These are phyloP conservation scores for Cylindrotheca closterium DNA, from an alignment of 108 stramenopile species.

Conservation along the genomic window DNA sequence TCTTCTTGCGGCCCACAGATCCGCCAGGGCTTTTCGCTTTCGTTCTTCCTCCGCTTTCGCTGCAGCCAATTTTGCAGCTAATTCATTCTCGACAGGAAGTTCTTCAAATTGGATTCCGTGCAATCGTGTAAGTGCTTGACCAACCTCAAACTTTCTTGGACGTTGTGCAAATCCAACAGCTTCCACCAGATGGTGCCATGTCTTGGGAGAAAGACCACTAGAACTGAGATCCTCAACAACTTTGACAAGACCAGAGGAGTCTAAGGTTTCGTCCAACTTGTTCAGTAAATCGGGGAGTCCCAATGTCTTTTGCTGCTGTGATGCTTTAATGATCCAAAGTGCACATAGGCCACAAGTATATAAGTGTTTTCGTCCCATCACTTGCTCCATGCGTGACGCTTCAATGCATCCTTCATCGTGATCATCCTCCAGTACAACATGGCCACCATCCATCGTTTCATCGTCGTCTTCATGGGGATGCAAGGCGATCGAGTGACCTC, in stretches of 20 bases:
- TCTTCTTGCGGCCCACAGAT: constrained; percentile 61
- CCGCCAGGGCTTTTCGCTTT: constrained; percentile 59
- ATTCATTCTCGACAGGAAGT: constrained; percentile 48
- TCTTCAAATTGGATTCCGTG: constrained; percentile 71
- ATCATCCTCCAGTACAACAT: constrained; percentile 39
- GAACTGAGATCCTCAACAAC: constrained; percentile 20
- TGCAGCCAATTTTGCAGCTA: constrained; percentile 34
- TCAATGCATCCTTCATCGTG: constrained; percentile 78
- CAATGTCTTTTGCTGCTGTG: constrained; percentile 39
- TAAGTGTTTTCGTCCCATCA: constrained; percentile 73
- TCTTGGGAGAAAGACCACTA: constrained; percentile 6
- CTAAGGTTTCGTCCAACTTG: constrained; percentile 50
- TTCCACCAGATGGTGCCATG: constrained; percentile 42
- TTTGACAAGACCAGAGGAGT: constrained; percentile 42
- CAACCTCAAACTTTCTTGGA: constrained; percentile 77
- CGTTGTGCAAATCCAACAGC: constrained; percentile 60
- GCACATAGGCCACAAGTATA: constrained; percentile 80
- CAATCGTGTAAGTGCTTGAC: constrained; percentile 79
- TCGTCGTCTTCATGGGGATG: constrained; percentile 37
- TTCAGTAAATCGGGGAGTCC: constrained; percentile 57
- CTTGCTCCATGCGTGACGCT: constrained; percentile 80
- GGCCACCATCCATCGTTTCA: constrained; percentile 8
- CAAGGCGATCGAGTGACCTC: constrained; percentile 54
- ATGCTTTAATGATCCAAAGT: constrained; percentile 60
- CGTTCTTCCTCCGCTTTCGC: constrained; percentile 47